These are phyloP conservation scores for Ceratocystis cacaofunesta DNA, from an alignment of 2,329 filamentous ascomycete genomes.

Conservation along the genomic window DNA sequence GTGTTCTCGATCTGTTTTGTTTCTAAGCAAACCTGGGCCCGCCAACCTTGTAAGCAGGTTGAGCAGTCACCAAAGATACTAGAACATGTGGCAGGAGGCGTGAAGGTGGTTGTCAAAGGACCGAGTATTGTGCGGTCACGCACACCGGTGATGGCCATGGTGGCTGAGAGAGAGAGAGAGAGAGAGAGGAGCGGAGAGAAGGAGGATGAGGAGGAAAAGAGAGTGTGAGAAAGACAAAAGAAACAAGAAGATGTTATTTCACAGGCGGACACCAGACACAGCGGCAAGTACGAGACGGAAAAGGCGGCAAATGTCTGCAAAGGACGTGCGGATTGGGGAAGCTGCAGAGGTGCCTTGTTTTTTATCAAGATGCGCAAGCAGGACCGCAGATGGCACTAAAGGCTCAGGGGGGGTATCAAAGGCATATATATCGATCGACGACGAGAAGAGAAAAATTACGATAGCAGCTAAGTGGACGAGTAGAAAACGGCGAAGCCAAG, in stretches of 20 bases:
- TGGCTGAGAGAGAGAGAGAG: background rate
- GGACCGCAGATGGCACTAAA: background rate
- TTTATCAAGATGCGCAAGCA: background rate
- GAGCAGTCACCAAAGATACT: conserved; percentile 15
- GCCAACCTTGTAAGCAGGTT: conserved; percentile 6
- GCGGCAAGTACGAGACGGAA: background rate
- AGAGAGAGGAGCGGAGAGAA: background rate
- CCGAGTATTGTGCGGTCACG: conserved; percentile 16
- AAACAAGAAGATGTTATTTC: no score
- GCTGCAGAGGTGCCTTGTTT: background rate
- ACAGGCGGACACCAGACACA: background rate
- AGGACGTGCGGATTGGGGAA: background rate
- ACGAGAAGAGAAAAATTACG: background rate
- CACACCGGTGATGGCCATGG: conserved; percentile 14
- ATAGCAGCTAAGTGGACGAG: background rate
- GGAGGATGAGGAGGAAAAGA: background rate
- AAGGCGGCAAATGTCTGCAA: background rate
- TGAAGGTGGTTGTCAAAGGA: conserved; percentile 19
- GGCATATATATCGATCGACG: conserved; percentile 4
- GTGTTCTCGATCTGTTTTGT: conserved; percentile 16
- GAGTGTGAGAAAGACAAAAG: background rate
- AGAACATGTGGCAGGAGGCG: conserved; percentile 15
- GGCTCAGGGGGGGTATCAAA: conserved; percentile 1
- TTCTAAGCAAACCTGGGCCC: conserved; percentile 10
- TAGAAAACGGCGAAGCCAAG: background rate